Conservation (phyloP, 2,329 filamentous ascomycete genomes). For the Colletotrichum falcatum region DNA sequence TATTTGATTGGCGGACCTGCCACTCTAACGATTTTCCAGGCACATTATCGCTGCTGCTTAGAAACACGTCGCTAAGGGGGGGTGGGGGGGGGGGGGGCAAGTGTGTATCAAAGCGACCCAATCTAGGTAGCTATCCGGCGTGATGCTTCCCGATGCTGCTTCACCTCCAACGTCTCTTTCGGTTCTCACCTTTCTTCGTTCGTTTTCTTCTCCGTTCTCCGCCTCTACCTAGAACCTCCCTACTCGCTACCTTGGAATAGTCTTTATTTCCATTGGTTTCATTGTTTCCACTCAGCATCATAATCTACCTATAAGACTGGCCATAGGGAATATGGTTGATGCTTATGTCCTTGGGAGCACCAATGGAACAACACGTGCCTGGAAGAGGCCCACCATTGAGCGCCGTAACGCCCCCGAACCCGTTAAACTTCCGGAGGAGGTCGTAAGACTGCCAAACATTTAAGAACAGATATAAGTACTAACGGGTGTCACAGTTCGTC, state of each 20-base stretch:
- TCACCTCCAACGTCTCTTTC: not conserved
- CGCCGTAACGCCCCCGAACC: not conserved
- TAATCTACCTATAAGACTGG: not conserved
- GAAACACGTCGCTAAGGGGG: too few species aligned
- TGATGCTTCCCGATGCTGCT: not conserved
- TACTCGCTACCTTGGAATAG: not conserved
- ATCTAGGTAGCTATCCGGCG: not conserved
- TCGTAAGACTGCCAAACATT: constrained; percentile 3
- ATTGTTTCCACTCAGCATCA: not conserved
- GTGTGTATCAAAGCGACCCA: not conserved
- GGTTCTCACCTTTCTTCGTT: not conserved
- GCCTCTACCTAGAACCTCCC: not conserved
- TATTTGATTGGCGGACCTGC: not conserved
- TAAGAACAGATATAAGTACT: not conserved
- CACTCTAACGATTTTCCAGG: not conserved
- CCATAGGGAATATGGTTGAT: constrained; percentile 8
- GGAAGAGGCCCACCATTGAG: constrained; percentile 12
- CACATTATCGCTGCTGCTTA: not conserved
- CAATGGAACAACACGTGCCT: not conserved
- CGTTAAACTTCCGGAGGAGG: constrained; percentile 12
- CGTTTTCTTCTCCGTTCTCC: not conserved
- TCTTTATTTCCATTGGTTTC: not conserved
- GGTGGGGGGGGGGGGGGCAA: too few species aligned
- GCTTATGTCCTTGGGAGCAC: not conserved
- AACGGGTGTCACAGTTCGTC: constrained; percentile 10